Percentiles rank a stretch among this genome's conserved stretches.
phyloP scores from a whole-genome alignment of 2,329 filamentous ascomycete species.

The Hansfordia pulvinata region DNA sequence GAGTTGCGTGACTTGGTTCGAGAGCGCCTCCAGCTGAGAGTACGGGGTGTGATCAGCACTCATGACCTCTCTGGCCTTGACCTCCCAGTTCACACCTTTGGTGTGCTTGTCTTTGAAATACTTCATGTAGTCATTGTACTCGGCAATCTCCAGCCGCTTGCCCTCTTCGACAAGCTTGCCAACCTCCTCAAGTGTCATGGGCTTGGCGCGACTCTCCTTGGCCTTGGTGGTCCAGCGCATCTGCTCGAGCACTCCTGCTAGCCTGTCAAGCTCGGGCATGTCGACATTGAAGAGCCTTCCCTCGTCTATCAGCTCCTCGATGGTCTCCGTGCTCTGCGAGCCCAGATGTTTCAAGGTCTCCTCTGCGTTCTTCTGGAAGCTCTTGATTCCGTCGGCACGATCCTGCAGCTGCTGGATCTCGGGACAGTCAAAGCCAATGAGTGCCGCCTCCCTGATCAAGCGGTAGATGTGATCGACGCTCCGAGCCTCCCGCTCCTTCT shows the following conservation, averaged over 20 bases:
- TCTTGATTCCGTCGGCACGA: slow-evolving; percentile 69
- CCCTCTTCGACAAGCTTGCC: slow-evolving; percentile 66
- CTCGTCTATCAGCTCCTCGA: slow-evolving; percentile 83
- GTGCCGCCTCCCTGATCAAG: slow-evolving; percentile 70
- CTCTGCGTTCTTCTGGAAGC: slow-evolving; percentile 68
- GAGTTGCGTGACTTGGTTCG: slow-evolving; percentile 58
- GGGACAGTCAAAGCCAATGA: slow-evolving; percentile 82
- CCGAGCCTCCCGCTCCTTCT: slow-evolving; percentile 78
- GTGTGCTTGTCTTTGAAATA: slow-evolving; percentile 64
- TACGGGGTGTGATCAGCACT: slow-evolving; percentile 87
- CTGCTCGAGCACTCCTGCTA: slow-evolving; percentile 71
- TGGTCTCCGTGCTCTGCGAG: slow-evolving; percentile 52
- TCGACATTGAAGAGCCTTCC: slow-evolving; percentile 85
- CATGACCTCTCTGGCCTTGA: slow-evolving; percentile 85
- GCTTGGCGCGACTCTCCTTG: slow-evolving; percentile 44
- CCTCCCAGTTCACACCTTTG: slow-evolving; percentile 78
- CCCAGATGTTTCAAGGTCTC: slow-evolving; percentile 54
- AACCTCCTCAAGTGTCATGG: slow-evolving; percentile 67
- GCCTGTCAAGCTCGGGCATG: slow-evolving; percentile 71
- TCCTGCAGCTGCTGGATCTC: slow-evolving; percentile 81
- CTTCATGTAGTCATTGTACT: slow-evolving; percentile 66
- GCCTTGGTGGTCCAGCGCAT: slow-evolving; percentile 81
- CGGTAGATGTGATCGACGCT: slow-evolving; percentile 81
- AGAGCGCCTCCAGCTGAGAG: slow-evolving; percentile 84
- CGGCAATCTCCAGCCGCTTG: slow-evolving; percentile 61